A percentile compares a stretch with the other conserved stretches of the same genome.
phyloP scores from a whole-genome alignment of 2,329 filamentous ascomycete species.

The Neofusicoccum cordaticola region DNA sequence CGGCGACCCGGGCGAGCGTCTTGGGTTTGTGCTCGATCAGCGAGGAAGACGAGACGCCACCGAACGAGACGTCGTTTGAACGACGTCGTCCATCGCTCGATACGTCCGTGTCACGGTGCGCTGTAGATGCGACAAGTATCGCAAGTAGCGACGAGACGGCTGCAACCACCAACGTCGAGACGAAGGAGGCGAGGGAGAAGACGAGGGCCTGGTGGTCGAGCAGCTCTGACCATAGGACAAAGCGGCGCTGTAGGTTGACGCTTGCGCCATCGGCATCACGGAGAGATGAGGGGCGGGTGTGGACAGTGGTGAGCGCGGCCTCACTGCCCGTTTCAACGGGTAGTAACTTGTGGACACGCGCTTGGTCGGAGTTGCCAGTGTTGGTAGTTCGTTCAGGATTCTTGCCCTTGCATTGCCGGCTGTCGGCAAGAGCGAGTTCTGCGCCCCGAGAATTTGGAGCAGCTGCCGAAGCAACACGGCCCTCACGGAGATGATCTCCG shows the following conservation, averaged over 20 bases:
- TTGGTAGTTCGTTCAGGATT: not conserved
- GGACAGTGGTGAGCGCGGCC: not conserved
- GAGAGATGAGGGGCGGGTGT: not conserved
- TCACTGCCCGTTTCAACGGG: not conserved
- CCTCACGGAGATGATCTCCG: too few species aligned
- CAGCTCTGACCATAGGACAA: too few species aligned
- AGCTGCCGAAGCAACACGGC: not conserved
- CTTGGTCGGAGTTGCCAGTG: too few species aligned
- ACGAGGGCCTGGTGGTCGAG: not conserved
- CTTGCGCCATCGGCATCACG: not conserved
- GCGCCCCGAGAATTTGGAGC: not conserved
- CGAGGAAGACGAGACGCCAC: not conserved
- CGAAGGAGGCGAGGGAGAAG: not conserved
- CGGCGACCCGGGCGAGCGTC: too few species aligned
- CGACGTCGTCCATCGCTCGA: not conserved
- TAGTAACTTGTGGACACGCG: not conserved
- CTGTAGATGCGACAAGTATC: not conserved
- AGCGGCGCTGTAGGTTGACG: not conserved
- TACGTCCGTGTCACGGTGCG: not conserved
- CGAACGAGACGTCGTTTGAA: not conserved
- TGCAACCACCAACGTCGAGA: not conserved
- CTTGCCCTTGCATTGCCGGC: not conserved
- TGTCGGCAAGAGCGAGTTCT: not conserved
- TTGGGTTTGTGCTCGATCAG: not conserved
- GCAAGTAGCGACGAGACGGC: not conserved